A percentile compares a stretch with the other conserved stretches of the same genome.
phyloP scores from a whole-genome alignment of 2,329 filamentous ascomycete species.

The Penicillium paneum region DNA sequence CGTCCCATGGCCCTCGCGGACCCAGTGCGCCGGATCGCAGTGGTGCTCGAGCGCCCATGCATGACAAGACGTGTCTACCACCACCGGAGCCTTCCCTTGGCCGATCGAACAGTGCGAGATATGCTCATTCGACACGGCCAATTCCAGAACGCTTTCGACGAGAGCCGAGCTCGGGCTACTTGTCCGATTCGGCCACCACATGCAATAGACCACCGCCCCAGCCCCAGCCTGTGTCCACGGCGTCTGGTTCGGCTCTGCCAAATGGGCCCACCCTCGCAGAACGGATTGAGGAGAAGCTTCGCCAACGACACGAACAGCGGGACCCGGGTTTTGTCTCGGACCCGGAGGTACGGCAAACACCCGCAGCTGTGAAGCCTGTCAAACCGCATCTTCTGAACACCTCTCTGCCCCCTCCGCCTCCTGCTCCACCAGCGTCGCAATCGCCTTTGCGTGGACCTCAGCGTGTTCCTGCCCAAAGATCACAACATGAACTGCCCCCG shows the following conservation, averaged over 20 bases:
- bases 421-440: conserved; percentile 1
- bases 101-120: conserved; percentile 23
- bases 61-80: background rate
- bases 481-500: conserved; percentile 3
- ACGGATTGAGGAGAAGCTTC: conserved; percentile 35
- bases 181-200: conserved; percentile 22
- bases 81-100: conserved; percentile 3
- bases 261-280: conserved; percentile 27
- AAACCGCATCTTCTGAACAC: background rate
- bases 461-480: background rate
- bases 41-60: conserved; percentile 7
- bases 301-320: conserved; percentile 28
- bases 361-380: conserved; percentile 5
- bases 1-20: conserved; percentile 6
- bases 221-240: background rate
- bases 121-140: conserved; percentile 8
- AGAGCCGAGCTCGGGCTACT: conserved; percentile 19
- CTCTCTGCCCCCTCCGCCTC: background rate
- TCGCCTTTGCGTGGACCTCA: conserved; percentile 10
- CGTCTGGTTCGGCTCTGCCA: conserved; percentile 6
- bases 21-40: conserved; percentile 9
- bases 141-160: conserved; percentile 8
- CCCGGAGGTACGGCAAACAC: conserved; percentile 7
- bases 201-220: conserved; percentile 3
- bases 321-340: conserved; percentile 18